Percentiles rank a stretch among this genome's conserved stretches.
Conservation (phyloP, 306 rosid genomes). For the Quercus glauca region DNA sequence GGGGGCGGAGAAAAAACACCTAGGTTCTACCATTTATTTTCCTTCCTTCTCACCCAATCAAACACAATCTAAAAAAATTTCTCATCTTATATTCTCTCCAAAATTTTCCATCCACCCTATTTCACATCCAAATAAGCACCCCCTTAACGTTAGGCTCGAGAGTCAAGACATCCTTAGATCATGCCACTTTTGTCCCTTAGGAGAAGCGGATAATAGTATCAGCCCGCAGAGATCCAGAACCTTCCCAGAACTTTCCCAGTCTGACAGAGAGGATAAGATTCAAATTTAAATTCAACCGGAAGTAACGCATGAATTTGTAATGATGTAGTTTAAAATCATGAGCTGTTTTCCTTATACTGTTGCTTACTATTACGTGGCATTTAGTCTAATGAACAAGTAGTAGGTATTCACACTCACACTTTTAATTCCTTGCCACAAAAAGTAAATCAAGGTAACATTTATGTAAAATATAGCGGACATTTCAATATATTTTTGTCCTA, state of each 20-base stretch:
- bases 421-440: background rate
- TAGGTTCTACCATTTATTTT: too few species aligned
- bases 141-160: too few species aligned
- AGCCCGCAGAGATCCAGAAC: too few species aligned
- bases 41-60: rapidly evolving
- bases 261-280: too few species aligned
- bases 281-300: too few species aligned
- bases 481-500: too few species aligned
- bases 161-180: too few species aligned
- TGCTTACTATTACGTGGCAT: background rate
- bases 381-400: background rate
- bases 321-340: background rate
- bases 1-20: rapidly evolving
- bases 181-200: too few species aligned
- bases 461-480: background rate
- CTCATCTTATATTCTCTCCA: rapidly evolving
- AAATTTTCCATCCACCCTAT: rapidly evolving
- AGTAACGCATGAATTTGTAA: too few species aligned
- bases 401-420: background rate
- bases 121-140: rapidly evolving
- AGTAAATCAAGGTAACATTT: background rate
- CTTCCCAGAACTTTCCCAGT: too few species aligned
- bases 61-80: too few species aligned
- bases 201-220: too few species aligned
- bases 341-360: background rate